Conservation (phyloP, 1,284 basidiomycete genomes). For the Stereum hirsutum region DNA sequence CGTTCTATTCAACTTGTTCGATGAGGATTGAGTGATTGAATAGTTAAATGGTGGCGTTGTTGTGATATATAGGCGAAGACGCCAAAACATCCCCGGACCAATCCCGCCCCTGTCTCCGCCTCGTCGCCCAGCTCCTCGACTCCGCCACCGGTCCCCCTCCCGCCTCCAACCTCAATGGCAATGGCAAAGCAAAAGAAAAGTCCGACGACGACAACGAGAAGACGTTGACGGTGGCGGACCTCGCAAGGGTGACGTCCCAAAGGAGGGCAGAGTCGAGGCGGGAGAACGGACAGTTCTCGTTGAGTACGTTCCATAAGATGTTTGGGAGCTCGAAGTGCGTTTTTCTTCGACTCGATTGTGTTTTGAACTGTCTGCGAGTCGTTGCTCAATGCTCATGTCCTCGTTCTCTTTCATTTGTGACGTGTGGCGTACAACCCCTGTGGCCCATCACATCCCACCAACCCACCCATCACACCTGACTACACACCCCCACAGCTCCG, state of each 20-base stretch:
- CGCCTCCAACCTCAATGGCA: slow-evolving; percentile 10
- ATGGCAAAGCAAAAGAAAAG: slow-evolving; percentile 14
- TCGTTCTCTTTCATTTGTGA: too few species aligned
- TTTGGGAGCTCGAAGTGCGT: slow-evolving; percentile 65
- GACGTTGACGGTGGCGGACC: slow-evolving; percentile 43
- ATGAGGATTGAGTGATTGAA: neutral
- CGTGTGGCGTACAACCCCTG: too few species aligned
- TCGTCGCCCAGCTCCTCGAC: slow-evolving; percentile 48
- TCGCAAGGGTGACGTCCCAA: slow-evolving; percentile 45
- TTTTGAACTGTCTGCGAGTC: neutral
- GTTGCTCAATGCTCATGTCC: neutral
- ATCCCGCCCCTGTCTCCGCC: slow-evolving; percentile 32
- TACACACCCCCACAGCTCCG: slow-evolving; percentile 40
- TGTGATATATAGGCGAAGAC: slow-evolving; percentile 43
- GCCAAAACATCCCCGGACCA: slow-evolving; percentile 40
- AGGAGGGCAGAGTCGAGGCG: slow-evolving; percentile 46
- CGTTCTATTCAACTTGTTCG: neutral
- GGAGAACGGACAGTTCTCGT: slow-evolving; percentile 45
- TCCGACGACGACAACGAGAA: slow-evolving; percentile 21
- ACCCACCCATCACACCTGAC: too few species aligned
- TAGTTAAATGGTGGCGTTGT: neutral
- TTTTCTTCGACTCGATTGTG: neutral
- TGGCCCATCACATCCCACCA: too few species aligned
- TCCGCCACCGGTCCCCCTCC: slow-evolving; percentile 39
- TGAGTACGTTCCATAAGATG: slow-evolving; percentile 39